Evolutionary conservation across 345 rosid genomes (phyloP).

Genomic region (Gossypium arboreum): DNA sequence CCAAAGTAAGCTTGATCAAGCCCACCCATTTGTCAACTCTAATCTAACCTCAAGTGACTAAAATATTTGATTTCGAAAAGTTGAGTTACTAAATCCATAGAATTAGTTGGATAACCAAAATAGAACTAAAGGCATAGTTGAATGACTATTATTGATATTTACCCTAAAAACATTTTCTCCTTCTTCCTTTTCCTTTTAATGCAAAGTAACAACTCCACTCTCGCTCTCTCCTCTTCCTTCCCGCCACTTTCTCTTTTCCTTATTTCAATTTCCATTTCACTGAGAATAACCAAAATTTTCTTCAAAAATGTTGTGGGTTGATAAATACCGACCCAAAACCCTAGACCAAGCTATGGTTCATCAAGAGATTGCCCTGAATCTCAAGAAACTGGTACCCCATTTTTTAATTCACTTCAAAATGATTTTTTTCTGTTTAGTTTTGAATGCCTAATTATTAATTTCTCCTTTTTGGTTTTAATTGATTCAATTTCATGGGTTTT

Average conservation of each 20-base stretch:
- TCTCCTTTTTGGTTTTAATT: conserved; percentile 37
- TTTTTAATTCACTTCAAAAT: background rate
- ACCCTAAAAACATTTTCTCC: too few relatives aligned
- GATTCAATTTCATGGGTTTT: conserved; percentile 7
- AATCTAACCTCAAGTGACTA: too few relatives aligned
- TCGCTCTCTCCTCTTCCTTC: conserved; percentile 2
- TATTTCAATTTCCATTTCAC: background rate
- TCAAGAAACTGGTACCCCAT: conserved; percentile 70
- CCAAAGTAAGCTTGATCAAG: too few relatives aligned
- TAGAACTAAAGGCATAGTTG: too few relatives aligned
- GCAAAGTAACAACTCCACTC: background rate
- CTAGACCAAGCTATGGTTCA: conserved; percentile 78
- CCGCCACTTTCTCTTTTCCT: conserved; percentile 5
- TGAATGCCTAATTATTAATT: background rate
- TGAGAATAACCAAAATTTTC: background rate
- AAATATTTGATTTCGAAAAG: too few relatives aligned
- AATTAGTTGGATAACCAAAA: too few relatives aligned
- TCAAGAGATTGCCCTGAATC: conserved; percentile 74
- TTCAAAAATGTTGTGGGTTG: conserved; percentile 86
- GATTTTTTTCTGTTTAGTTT: background rate
- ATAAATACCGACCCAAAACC: conserved; percentile 95
- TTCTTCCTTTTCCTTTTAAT: too few relatives aligned
- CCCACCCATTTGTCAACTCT: too few relatives aligned
- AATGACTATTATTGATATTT: too few relatives aligned
- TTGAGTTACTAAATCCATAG: too few relatives aligned